Base-by-base conservation (phyloP, 2,329 filamentous ascomycete genomes). In the Ophiostoma sp. region DNA sequence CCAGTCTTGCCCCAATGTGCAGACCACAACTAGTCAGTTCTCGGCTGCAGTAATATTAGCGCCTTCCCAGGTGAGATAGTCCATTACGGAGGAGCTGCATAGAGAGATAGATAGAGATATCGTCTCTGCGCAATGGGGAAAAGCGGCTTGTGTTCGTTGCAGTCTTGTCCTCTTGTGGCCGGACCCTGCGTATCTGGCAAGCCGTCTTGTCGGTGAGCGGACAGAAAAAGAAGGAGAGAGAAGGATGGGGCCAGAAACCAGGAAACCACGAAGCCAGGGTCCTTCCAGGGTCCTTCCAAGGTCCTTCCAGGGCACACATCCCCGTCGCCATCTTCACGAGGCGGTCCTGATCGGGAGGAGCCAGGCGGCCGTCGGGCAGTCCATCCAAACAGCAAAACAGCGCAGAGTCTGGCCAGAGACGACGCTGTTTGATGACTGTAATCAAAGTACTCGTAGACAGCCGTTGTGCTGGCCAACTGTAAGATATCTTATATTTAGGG, bases 351-450 rank as follows among this genome's bases (percentile, higher is more conserved):
- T 55, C 27, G 27, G 27, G 27, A 27, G 27, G 27, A 27, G 49
- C 16, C n/a, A 18, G n/a, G 47, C 49, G n/a, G 7, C 7, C 8
- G 11, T 1, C 49, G 27, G 49, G 16, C n/a, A 18, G 27, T 55
- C 18, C 27, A 55, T 27, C 27, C 27, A 27, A 27, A 27, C 27
- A 27, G 7, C 7, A 11, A 27, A 18, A 27, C 12, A 55, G 47
- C 27, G 14, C 49, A 55, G 49, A n/a, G 45, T 55, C n/a, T 27
- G 18, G 9, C 47, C 49, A 55, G 49, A n/a, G 12, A 18, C 49
- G n/a, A 55, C 49, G 12, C 27, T 60, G 11, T 60, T 60, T 60
- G 6, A 60, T 60, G 36, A 60, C 55, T 60, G 55, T 38, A 60
- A 60, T 60, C 38, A 60, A 60, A 60, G 12, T 44, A 5, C 5